Evolutionary conservation across 495 filamentous ascomycete genomes (phyloP).

Genomic region (Penicillium dipodomyicola): DNA sequence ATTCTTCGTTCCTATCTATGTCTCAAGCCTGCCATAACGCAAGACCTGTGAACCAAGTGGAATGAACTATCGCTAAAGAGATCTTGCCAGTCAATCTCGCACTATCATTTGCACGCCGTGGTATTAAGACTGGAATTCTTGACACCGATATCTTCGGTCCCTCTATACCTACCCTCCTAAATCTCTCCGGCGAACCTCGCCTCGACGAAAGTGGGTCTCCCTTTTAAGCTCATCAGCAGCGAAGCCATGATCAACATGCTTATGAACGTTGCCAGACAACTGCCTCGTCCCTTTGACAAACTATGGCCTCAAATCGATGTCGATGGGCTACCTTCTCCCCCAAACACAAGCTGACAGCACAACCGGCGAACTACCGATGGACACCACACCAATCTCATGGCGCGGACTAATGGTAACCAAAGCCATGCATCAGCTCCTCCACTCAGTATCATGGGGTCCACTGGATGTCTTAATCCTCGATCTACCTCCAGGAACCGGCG

Average conservation of each 20-base stretch:
- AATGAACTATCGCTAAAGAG: slow-evolving; percentile 7
- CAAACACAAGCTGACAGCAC: slow-evolving; percentile 28
- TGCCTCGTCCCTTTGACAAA: slow-evolving; percentile 86
- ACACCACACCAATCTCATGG: slow-evolving; percentile 86
- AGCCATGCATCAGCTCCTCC: slow-evolving; percentile 89
- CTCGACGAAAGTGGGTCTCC: slow-evolving; percentile 55
- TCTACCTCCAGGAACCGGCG: slow-evolving; percentile 90
- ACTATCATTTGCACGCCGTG: slow-evolving; percentile 75
- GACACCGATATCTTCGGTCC: slow-evolving; percentile 97
- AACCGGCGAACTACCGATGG: slow-evolving; percentile 44
- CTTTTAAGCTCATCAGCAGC: not conserved
- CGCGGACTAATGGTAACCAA: slow-evolving; percentile 97
- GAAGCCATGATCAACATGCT: not conserved
- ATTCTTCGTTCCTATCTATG: no score
- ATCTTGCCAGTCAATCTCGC: slow-evolving; percentile 70
- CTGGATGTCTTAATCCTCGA: slow-evolving; percentile 87
- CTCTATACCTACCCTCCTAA: slow-evolving; percentile 85
- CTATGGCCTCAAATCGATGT: slow-evolving; percentile 97
- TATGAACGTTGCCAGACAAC: slow-evolving; percentile 54
- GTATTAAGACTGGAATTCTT: slow-evolving; percentile 79
- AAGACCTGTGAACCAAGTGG: not conserved
- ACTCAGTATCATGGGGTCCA: slow-evolving; percentile 87
- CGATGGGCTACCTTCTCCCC: slow-evolving; percentile 87
- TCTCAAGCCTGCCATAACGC: not conserved
- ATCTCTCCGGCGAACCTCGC: slow-evolving; percentile 69